A percentile compares a stretch with the other conserved stretches of the same genome.
Conservation (phyloP, 768 basidiomycete genomes). For the Hydnum rufescens region DNA sequence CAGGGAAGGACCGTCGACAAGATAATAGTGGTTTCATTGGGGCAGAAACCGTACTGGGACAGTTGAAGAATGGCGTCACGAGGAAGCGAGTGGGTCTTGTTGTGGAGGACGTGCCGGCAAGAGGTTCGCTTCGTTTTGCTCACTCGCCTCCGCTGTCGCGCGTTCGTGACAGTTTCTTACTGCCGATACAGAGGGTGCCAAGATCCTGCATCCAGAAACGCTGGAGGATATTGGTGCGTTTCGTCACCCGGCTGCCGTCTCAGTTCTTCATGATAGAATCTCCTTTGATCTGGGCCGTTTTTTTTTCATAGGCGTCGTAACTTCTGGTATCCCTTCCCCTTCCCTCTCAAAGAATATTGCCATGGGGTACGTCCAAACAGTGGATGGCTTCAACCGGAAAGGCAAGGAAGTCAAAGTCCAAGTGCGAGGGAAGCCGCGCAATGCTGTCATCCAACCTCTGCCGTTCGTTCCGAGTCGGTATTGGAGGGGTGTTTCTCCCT, state of each 20-base stretch:
- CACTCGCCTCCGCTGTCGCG: not conserved
- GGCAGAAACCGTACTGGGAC: conserved; percentile 45
- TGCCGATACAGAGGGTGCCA: conserved; percentile 43
- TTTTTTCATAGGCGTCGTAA: conserved; percentile 40
- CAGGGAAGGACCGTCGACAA: conserved; percentile 60
- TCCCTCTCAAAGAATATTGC: conserved; percentile 80
- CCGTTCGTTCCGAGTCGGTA: conserved; percentile 77
- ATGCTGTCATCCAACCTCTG: conserved; percentile 59
- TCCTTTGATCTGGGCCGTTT: not conserved
- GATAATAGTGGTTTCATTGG: conserved; percentile 54
- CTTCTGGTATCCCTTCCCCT: conserved; percentile 91
- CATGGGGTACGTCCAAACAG: conserved; percentile 69
- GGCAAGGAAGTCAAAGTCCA: conserved; percentile 71
- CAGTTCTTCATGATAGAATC: too few species aligned
- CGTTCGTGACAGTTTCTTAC: not conserved
- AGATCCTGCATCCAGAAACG: conserved; percentile 38
- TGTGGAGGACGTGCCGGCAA: conserved; percentile 68
- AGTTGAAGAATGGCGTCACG: conserved; percentile 61
- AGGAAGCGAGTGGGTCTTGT: conserved; percentile 64
- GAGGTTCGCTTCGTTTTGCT: conserved; percentile 31
- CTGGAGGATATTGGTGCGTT: conserved; percentile 39
- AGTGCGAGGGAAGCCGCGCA: conserved; percentile 60
- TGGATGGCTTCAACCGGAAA: conserved; percentile 64
- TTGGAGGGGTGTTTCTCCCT: conserved; percentile 32
- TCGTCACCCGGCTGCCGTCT: not conserved